Base-by-base conservation (phyloP, 768 basidiomycete genomes). In the Tubosaeta sp. region DNA sequence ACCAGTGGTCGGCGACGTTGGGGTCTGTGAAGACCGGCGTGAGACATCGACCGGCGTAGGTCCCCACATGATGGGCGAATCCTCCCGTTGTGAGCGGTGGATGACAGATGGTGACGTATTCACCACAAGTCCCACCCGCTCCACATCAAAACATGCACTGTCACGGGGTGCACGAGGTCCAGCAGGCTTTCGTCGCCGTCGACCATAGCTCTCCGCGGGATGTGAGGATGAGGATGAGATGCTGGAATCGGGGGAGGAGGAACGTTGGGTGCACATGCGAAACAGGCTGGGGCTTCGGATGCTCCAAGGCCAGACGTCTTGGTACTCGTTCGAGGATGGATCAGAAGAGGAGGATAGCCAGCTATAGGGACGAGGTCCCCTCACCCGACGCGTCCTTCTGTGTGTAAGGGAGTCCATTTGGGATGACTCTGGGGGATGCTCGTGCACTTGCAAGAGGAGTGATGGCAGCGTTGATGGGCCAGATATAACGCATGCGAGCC, bases 321-420 rank as follows among this genome's bases (percentile, higher is more conserved):
- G 51, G 14, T 52, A 44, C 6, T 56, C 65, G 3, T 43, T 55
- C 8, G 6, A 46, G 29, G 55, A 47, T 1, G 63, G 53, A 19
- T 63, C 61, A 4, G 53, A 48, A 5, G 54, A 50, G 27, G 53
- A 43, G 10, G 62, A 50, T 19, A 54, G 17, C 60, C 60, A 65
- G 56, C 67, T 68, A 42, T 50, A 60, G 27, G 67, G 69, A 45
- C 67, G 67, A 17, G 69, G 67, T 22, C 67, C 67, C 46, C 56
- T 60, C 14, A 69, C 51, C 46, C 59, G 61, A 29, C 45, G 34
- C 12, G 57, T 49, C 27, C 17, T 64, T 44, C 55, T 50, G 14
- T 14, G 57, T n/a, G 26, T 22, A 16, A 55, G 55, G 16, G 53
- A 42, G 2, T 43, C 54, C 63, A 63, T 59, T 16, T 45, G 43